Base-by-base conservation (phyloP, 2,329 filamentous ascomycete genomes). In the Emergomyces orientalis region DNA sequence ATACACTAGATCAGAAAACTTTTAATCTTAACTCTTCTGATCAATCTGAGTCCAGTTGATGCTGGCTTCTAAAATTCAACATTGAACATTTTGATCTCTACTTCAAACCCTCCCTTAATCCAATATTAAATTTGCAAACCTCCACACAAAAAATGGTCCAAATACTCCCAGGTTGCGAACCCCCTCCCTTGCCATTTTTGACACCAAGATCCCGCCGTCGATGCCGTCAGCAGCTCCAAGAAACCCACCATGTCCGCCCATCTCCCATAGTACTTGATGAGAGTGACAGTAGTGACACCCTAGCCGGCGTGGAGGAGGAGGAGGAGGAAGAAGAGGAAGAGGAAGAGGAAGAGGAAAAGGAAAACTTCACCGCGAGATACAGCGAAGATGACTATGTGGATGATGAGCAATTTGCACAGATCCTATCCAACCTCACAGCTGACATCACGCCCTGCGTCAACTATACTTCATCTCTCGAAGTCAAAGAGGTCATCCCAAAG, bases 371-470 rank as follows among this genome's bases (percentile, higher is more conserved):
- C 17, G 17, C 11, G n/a, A 37, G 49, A 19, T 64, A 70, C 43
- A 45, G 63, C 6, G 65, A 68, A 0, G 67, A 67, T 1, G 71
- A 74, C 30, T 73, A 68, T 30, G 60, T 71, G 4, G 66, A 68
- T 0, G 72, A 74, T n/a, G 69, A 71, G 6, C 64, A 68, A 3
- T 69, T 71, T 13, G 65, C 67, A 8, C 34, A 41, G 0, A 64
- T 60, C 39, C 47, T 73, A 0, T 60, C 68, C 0, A 56, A 60
- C 8, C 13, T 62, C 22, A 68, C 67, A 59, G 39, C 59, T 14
- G 17, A 30, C 11, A 59, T 59, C 22, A 27, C 56, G 5, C 56
- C 39, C 22, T 39, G 56, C 9, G 19, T 13, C 37, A 54, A 19
- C 51, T 17, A 32, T 22, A 7, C 39, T 45, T 9, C 7, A 47